Conservation (phyloP, 1,284 basidiomycete genomes). For the Cryptococcus sp. region DNA sequence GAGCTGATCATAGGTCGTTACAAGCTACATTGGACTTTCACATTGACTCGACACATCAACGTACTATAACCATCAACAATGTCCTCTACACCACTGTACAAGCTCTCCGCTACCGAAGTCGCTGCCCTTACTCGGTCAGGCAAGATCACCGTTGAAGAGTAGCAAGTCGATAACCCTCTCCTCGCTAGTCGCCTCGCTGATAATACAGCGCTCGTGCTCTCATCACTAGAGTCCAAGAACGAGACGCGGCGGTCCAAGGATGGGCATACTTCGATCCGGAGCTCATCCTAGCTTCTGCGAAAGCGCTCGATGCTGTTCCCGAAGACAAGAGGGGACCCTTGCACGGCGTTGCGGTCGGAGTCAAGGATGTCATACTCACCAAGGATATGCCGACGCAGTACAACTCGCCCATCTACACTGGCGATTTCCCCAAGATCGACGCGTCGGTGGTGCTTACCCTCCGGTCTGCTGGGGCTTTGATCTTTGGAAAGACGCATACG, state of each 20-base stretch:
- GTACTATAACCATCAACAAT: not conserved
- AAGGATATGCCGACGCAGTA: constrained; percentile 35
- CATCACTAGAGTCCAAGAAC: constrained; percentile 21
- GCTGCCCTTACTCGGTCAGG: constrained; percentile 16
- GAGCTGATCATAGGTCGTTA: no score
- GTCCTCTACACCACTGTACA: constrained; percentile 12
- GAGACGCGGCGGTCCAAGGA: constrained; percentile 23
- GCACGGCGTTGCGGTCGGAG: constrained; percentile 26
- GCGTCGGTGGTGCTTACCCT: constrained; percentile 21
- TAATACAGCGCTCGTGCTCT: constrained; percentile 19
- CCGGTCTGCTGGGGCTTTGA: constrained; percentile 28
- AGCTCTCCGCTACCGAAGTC: constrained; percentile 19
- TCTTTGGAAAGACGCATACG: constrained; percentile 39
- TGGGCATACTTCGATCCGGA: constrained; percentile 32
- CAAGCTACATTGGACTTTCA: no score
- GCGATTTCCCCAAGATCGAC: constrained; percentile 21
- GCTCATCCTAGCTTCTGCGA: constrained; percentile 17
- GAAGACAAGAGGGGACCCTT: constrained; percentile 23
- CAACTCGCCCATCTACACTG: constrained; percentile 25
- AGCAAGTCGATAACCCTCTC: no score
- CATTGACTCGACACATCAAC: no score
- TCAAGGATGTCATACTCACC: constrained; percentile 35
- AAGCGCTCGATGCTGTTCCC: constrained; percentile 27
- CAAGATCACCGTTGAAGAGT: constrained; percentile 19
- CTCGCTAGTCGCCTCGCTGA: not conserved